A percentile compares a stretch with the other conserved stretches of the same genome.
Conservation (phyloP, 805 yeast species). For the Pichia scutulata region DNA sequence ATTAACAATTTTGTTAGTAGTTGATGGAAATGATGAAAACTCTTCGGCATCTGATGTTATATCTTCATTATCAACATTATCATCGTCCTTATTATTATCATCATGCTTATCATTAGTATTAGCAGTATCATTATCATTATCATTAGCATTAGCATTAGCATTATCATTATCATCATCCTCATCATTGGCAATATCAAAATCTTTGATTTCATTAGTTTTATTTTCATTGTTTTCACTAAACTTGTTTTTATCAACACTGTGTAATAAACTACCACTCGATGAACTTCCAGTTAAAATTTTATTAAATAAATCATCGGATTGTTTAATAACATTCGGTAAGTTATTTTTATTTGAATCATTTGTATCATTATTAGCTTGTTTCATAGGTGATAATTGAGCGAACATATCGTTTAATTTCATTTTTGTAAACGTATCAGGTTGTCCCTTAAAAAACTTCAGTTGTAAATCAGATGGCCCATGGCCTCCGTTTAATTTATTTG, state of each 20-base stretch:
- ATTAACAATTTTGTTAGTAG: conserved; percentile 18
- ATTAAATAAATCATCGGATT: conserved; percentile 5
- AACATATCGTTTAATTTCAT: conserved; percentile 22
- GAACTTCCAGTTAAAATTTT: conserved; percentile 6
- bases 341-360: conserved; percentile 6
- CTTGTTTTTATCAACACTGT: not conserved
- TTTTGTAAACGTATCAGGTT: conserved; percentile 27
- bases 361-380: conserved; percentile 7
- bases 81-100: not conserved
- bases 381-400: conserved; percentile 14
- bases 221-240: not conserved
- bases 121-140: conserved; percentile 2
- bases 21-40: conserved; percentile 16
- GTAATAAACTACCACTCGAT: not conserved
- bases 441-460: conserved; percentile 23
- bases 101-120: not conserved
- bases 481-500: conserved; percentile 18
- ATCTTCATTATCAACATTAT: conserved; percentile 12
- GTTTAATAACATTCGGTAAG: conserved; percentile 2
- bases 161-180: conserved; percentile 16
- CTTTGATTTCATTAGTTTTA: too few species aligned
- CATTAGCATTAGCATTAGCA: conserved; percentile 12
- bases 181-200: not conserved
- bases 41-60: conserved; percentile 26
- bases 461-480: conserved; percentile 24